Evolutionary conservation across 148 eudicot species (phyloP), one percentile per base, ranked within the genome.

Genomic region (Chenopodium formosanum): DNA sequence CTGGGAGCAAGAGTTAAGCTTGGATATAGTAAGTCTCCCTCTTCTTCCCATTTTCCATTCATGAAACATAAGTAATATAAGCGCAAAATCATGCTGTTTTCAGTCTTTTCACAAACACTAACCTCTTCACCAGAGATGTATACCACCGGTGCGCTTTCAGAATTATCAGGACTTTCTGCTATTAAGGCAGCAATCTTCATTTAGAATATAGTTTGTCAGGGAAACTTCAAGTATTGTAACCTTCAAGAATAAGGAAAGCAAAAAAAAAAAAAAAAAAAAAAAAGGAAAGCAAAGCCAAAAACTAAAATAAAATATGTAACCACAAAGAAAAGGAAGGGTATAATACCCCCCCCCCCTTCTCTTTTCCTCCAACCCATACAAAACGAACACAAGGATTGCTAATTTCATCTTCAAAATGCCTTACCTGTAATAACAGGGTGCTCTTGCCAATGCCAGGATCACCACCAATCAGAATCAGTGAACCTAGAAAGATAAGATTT

Each of bases 401-500:
- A 19, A 27, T 48, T 77, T 70, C 20, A 52, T 56, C 44, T 40
- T 19, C 29, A 66, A 81, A 37, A 70, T 20, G 65, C 32, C 16
- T 46, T 85, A 97, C 99, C 97, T 94, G 97, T 85, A 97, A 85
- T 82, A 90, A 79, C 75, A 97, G 75, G 63, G 99, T 97, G 83
- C 99, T 97, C 87, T 97, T 97, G 78, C 99, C 99, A 86, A 97
- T 97, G 80, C 99, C 99, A 73, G 98, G 99, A 89, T 97, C 99
- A 80, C 99, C 99, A 84, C 99, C 99, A 77, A 97, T 83, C 87
- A 97, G 87, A 77, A 91, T 85, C 85, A 97, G 88, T 79, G 95
- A 97, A 82, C 99, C 99, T 96, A 87, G 13, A 75, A 58, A 63
- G 20, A 76, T 9, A 13, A 68, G 77, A 20, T 17, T n/a, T 76